phyloP scores from a whole-genome alignment of 2,329 filamentous ascomycete species.

The Iodosphaeria phyllophila region DNA sequence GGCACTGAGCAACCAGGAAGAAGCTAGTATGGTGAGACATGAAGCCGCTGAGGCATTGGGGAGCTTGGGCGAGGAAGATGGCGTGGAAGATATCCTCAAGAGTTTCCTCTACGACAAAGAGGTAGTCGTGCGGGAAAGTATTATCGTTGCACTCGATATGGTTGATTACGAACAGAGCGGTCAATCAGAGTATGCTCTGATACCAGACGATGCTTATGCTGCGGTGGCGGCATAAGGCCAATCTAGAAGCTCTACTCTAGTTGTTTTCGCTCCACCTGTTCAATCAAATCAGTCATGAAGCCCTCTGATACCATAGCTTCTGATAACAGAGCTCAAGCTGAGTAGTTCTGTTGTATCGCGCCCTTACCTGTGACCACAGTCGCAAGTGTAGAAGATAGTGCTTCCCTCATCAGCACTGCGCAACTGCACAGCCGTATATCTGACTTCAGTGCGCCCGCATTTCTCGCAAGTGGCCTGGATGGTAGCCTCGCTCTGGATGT shows the following conservation, averaged over 20 bases:
- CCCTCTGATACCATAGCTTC: neutral
- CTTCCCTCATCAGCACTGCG: conserved; percentile 89
- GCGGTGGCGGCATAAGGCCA: conserved; percentile 15
- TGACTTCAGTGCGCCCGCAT: conserved; percentile 68
- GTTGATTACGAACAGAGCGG: conserved; percentile 87
- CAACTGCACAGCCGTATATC: conserved; percentile 69
- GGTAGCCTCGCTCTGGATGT: conserved; percentile 54
- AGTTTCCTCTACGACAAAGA: conserved; percentile 79
- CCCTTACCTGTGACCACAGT: conserved; percentile 66
- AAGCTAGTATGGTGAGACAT: conserved; percentile 92
- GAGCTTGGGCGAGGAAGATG: conserved; percentile 80
- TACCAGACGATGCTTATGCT: conserved; percentile 42
- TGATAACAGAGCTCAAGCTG: too few relatives aligned
- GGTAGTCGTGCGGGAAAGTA: conserved; percentile 83
- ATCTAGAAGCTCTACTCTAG: conserved; percentile 13
- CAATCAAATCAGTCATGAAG: conserved; percentile 1
- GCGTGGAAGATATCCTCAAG: conserved; percentile 72
- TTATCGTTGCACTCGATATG: conserved; percentile 93
- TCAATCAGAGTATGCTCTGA: conserved; percentile 77
- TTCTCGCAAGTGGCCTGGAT: conserved; percentile 52
- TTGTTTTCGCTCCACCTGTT: conserved; percentile 29
- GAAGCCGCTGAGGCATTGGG: conserved; percentile 94
- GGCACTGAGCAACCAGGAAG: conserved; percentile 58
- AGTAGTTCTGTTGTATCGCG: too few relatives aligned
- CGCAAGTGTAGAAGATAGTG: conserved; percentile 78